Evolutionary conservation across 768 basidiomycete genomes (phyloP), one percentile per base, ranked within the genome.

Genomic region (Krasilnikovozyma curviuscula): DNA sequence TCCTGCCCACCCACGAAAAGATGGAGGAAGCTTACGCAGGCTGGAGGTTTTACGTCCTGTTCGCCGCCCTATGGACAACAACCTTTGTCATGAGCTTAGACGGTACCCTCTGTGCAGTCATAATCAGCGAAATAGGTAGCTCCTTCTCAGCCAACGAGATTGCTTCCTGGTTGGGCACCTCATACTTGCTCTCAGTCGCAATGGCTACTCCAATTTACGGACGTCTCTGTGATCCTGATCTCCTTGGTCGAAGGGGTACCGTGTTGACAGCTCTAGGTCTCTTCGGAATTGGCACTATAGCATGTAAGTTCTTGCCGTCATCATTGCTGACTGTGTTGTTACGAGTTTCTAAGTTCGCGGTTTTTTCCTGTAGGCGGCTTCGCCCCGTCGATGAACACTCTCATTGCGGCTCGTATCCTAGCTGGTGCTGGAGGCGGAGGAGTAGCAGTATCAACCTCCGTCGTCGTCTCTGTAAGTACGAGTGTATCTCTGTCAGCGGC

Each of bases 251-350:
- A 39, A 81, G 81, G 64, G 77, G 79, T 35, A 81, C 89, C 16
- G 83, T 88, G 78, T 68, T 93, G 54, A 67, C 84, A 38, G 88
- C 79, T 10, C 65, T 89, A 48, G 69, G 74, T 54, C 70, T 93
- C 52, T 93, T 95, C 43, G 57, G 46, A 13, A 69, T 74, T 51
- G 89, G 89, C 19, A 95, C 86, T 1, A 69, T 84, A 34, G 69
- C 78, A 14, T 95, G 88, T 60, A 89, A n/a, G n/a, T n/a, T n/a
- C n/a, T n/a, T n/a, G n/a, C n/a, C n/a, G n/a, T n/a, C n/a, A n/a
- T n/a, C n/a, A n/a, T n/a, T n/a, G n/a, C n/a, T n/a, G n/a, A n/a
- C n/a, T n/a, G 83, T 1, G 56, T 88, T 34, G 89, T 84, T 34
- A 76, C 80, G 9, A 81, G 79, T 7, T 89, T 95, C 86, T 72